Base-by-base conservation (phyloP, 495 filamentous ascomycete species). In the Penicillium soppii region DNA sequence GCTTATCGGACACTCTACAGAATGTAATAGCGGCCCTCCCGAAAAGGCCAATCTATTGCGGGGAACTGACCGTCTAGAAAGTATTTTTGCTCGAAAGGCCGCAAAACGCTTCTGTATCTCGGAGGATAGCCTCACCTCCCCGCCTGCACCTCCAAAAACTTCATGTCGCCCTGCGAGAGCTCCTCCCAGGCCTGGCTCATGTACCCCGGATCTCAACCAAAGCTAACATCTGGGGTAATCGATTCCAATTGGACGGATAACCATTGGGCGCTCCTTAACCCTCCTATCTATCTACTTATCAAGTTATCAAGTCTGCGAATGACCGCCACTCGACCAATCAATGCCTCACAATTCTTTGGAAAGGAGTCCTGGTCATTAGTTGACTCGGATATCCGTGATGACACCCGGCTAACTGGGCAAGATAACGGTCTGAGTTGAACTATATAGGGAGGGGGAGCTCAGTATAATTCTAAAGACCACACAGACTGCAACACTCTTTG, bases 141-240 rank as follows among this genome's bases (percentile, higher is more conserved):
- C 13, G 15, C 40, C 40, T 43, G 25, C 40, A 43, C 40, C 40
- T 26, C 40, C 23, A 29, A 27, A 29, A 27, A 43, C 40, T 29
- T 29, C 52, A 43, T 54, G 54, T 55, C 52, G 52, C 21, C 38
- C 29, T 43, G 40, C 22, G 40, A 5, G 40, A 43, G 40, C 58
- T 57, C 54, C 58, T 61, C 54, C 50, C 46, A 43, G 9, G 26
- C 20, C 15, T 44, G 20, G 35, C 51, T 27, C 45, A 50, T 56
- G 49, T 47, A 60, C 49, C 57, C 57, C 57, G 27, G 49, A 56
- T 56, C 38, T 41, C 20, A 37, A 36, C 43, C 48, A 39, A 23
- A 20, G 19, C 32, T 19, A 20, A 13, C 15, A 29, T 50, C 46
- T 33, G 35, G 52, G 52, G 33, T 50, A 45, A 43, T 6, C n/a